phyloP scores from a whole-genome alignment of 129 eudicot species.

The Escallonia herrerae region DNA sequence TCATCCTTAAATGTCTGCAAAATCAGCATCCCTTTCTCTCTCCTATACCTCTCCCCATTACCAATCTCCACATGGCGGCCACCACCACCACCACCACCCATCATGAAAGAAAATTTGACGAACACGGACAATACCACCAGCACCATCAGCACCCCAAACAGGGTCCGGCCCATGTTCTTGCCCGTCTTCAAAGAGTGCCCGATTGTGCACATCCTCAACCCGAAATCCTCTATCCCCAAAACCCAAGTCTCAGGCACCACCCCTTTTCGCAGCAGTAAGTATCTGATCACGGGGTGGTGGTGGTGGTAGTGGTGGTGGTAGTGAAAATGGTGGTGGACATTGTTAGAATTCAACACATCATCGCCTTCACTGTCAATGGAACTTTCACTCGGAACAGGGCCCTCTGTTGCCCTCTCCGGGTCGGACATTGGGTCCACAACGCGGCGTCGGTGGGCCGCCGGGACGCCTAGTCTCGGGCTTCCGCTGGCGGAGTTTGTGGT shows the following conservation, averaged over 20 bases:
- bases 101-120: constrained; percentile 26
- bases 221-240: constrained; percentile 4
- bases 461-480: constrained; percentile 38
- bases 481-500: constrained; percentile 46
- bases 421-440: constrained; percentile 23
- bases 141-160: constrained; percentile 34
- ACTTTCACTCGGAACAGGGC: too few species aligned
- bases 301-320: background rate
- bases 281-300: constrained; percentile 16
- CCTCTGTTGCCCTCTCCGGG: constrained; percentile 1
- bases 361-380: too few species aligned
- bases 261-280: constrained; percentile 11
- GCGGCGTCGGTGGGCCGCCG: constrained; percentile 69
- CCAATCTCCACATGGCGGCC: constrained; percentile 15
- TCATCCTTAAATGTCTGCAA: constrained; percentile 34
- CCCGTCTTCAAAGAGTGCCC: constrained; percentile 25
- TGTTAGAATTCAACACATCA: too few species aligned
- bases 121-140: constrained; percentile 45
- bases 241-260: constrained; percentile 27
- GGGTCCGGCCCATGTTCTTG: constrained; percentile 39
- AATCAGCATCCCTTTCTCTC: constrained; percentile 33
- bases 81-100: background rate
- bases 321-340: too few species aligned
- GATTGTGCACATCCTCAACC: background rate
- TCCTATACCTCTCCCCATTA: constrained; percentile 7